A percentile compares a stretch with the other conserved stretches of the same genome.
Conservation (phyloP, 176 grass and related monocot species). For the Chrysopogon serrulatus region DNA sequence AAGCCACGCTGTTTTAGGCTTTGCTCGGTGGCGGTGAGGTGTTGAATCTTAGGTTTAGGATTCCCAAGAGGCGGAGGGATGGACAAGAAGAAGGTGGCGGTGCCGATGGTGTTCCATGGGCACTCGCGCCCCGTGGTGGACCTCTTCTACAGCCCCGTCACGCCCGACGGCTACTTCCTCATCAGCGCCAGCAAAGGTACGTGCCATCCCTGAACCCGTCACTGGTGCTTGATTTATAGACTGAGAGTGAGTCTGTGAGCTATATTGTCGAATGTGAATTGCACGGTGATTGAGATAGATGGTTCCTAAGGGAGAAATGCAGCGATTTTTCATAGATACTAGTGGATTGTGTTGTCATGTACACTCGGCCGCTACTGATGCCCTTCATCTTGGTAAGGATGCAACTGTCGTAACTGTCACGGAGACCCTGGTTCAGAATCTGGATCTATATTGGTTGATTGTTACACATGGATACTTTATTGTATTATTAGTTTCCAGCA, state of each 20-base stretch:
- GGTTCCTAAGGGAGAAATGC: not conserved
- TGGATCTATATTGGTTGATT: not conserved
- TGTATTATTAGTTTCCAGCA: not conserved
- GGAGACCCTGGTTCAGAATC: not conserved
- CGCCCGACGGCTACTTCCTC: slow-evolving; percentile 90
- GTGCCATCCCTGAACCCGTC: not conserved
- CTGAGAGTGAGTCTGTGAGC: not conserved
- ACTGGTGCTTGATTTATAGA: not conserved
- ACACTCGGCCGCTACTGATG: not conserved
- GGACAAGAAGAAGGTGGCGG: slow-evolving; percentile 95
- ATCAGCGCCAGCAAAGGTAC: slow-evolving; percentile 97
- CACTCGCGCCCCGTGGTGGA: slow-evolving; percentile 98
- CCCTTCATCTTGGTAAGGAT: not conserved
- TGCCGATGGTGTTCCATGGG: slow-evolving; percentile 86
- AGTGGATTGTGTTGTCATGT: not conserved
- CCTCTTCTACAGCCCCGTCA: slow-evolving; percentile 77
- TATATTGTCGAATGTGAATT: not conserved
- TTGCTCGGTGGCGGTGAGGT: not conserved
- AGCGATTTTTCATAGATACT: not conserved
- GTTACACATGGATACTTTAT: not conserved
- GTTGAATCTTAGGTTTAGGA: slow-evolving; percentile 21
- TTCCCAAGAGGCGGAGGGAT: slow-evolving; percentile 17
- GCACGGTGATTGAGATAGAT: not conserved
- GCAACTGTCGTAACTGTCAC: not conserved
- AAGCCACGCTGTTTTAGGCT: slow-evolving; percentile 54